These are phyloP conservation scores for Calonectria hawksworthii DNA, from an alignment of 2,329 filamentous ascomycete genomes.

Conservation along the genomic window DNA sequence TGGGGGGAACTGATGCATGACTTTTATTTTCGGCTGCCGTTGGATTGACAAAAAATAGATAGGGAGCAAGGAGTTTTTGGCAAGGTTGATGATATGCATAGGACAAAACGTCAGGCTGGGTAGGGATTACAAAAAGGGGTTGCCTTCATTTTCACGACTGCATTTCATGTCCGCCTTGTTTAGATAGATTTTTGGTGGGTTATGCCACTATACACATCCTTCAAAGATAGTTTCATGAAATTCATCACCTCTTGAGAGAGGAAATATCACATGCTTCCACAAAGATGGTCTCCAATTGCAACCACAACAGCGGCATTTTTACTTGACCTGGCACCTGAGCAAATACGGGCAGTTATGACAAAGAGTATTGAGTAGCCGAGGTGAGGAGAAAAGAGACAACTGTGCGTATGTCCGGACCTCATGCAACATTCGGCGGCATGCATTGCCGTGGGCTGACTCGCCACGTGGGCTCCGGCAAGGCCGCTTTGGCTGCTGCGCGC, in stretches of 20 bases:
- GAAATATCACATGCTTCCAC: not conserved
- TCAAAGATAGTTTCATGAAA: not conserved
- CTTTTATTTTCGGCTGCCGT: slow-evolving; percentile 24
- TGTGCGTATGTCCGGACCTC: not conserved
- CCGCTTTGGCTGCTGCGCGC: not conserved
- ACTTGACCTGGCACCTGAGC: not conserved
- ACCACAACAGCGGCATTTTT: not conserved
- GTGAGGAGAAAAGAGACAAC: slow-evolving; percentile 15
- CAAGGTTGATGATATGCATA: slow-evolving; percentile 19
- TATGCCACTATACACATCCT: not conserved
- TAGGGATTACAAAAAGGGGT: slow-evolving; percentile 7
- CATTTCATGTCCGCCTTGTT: not conserved
- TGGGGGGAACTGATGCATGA: slow-evolving; percentile 33
- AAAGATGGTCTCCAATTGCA: not conserved
- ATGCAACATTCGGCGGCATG: not conserved
- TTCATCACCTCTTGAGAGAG: not conserved
- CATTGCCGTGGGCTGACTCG: slow-evolving; percentile 29
- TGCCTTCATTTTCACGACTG: not conserved
- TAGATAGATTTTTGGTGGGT: not conserved
- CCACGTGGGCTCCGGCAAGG: slow-evolving; percentile 32
- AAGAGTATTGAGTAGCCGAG: not conserved
- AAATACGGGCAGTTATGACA: not conserved
- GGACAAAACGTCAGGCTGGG: not conserved
- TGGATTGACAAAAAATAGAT: slow-evolving; percentile 23
- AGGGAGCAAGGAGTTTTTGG: slow-evolving; percentile 45